phyloP scores from a whole-genome alignment of 257 asterid genomes.

The Solanum etuberosum region DNA sequence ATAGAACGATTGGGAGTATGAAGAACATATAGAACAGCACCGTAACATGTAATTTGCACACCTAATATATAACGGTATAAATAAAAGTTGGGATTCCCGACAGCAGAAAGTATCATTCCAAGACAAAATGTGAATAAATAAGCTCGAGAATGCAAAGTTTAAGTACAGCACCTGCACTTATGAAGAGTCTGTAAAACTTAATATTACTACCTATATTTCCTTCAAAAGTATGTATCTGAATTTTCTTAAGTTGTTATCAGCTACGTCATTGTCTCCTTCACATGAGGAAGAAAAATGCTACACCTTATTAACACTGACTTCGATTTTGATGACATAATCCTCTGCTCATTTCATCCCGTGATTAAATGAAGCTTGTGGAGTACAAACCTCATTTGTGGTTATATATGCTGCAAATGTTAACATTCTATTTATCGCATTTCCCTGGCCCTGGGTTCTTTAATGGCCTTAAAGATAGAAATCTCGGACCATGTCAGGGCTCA shows the following conservation, averaged over 20 bases:
- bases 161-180: neutral
- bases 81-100: neutral
- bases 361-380: neutral
- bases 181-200: neutral
- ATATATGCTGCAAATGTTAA: neutral
- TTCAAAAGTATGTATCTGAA: neutral
- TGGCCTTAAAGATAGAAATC: neutral
- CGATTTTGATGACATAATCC: neutral
- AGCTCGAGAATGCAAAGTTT: neutral
- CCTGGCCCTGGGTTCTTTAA: neutral
- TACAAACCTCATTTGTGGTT: neutral
- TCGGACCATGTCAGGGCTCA: neutral
- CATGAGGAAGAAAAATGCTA: neutral
- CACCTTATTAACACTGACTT: neutral
- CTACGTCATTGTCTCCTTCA: neutral
- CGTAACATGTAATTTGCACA: neutral
- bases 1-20: neutral
- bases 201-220: neutral
- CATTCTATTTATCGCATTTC: neutral
- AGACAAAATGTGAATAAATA: neutral
- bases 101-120: neutral
- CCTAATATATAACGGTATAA: neutral
- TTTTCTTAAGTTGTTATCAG: neutral
- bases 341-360: neutral
- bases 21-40: neutral